Evolutionary conservation across 2,329 filamentous ascomycete species (phyloP).

Genomic region (Talaromyces pinophilus): DNA sequence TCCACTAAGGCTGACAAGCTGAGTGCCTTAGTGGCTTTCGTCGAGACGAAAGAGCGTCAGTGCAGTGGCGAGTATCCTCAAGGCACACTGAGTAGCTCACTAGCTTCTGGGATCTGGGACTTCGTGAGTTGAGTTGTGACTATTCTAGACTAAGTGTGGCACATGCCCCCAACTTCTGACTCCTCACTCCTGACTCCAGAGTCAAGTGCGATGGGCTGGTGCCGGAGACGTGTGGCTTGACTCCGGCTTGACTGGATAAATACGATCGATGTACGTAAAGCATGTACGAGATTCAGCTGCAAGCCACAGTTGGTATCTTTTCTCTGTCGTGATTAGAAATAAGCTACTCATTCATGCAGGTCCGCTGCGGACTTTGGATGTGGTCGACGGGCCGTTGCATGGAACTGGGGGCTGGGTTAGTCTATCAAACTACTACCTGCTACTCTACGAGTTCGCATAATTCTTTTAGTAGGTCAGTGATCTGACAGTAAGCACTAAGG

Average conservation of each 20-base stretch:
- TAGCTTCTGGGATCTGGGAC: no score
- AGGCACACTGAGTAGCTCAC: background rate
- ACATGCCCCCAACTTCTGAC: background rate
- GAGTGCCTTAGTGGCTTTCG: background rate
- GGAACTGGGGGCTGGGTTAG: background rate
- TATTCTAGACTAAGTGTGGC: background rate
- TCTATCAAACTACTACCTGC: background rate
- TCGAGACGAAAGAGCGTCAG: background rate
- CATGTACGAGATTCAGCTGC: background rate
- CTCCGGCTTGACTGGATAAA: background rate
- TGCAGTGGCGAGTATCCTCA: conserved; percentile 12
- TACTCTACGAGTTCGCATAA: background rate
- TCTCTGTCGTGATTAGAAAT: background rate
- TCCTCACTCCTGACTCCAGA: no score
- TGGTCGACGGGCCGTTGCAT: conserved; percentile 10
- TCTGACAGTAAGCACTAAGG: background rate
- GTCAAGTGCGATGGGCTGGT: background rate
- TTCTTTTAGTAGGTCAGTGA: background rate
- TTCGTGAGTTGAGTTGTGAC: background rate
- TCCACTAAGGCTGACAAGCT: conserved; percentile 12
- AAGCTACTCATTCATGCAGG: conserved; percentile 4
- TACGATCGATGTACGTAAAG: background rate
- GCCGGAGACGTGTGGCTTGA: background rate
- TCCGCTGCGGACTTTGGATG: conserved; percentile 4
- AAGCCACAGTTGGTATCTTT: background rate